phyloP scores from a whole-genome alignment of 2,329 filamentous ascomycete genomes.

The Lithohypha guttulata region DNA sequence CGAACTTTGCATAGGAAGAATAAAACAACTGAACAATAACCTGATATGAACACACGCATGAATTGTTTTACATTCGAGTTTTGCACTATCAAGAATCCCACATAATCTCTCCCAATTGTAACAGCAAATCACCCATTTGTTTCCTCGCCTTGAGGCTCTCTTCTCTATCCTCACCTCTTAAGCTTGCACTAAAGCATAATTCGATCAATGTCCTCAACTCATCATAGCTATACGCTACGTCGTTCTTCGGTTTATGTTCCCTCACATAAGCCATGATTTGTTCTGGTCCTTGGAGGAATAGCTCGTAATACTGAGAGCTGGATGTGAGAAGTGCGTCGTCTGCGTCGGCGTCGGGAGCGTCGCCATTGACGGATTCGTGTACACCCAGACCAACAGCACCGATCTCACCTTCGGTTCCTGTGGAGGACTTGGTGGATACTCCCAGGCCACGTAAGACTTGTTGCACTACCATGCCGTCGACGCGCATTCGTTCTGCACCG shows the following conservation, averaged over 20 bases:
- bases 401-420: conserved; percentile 1
- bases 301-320: conserved; percentile 37
- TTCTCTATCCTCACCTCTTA: conserved; percentile 35
- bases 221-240: conserved; percentile 34
- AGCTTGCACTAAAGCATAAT: conserved; percentile 35
- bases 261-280: conserved; percentile 35
- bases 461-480: conserved; percentile 89
- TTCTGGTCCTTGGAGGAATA: conserved; percentile 38
- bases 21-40: no score
- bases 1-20: no score
- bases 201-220: conserved; percentile 36
- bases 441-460: conserved; percentile 87
- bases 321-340: conserved; percentile 33
- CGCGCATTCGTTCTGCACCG: conserved; percentile 76
- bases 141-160: conserved; percentile 37
- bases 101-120: conserved; percentile 37
- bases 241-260: conserved; percentile 30
- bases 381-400: conserved; percentile 15
- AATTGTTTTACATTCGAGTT: no score
- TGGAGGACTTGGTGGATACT: conserved; percentile 21
- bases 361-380: conserved; percentile 7
- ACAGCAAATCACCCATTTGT: conserved; percentile 33
- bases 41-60: no score
- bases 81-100: conserved; percentile 35
- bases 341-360: conserved; percentile 15